Percentiles rank a stretch among this genome's conserved stretches.
Conservation (phyloP, 2,329 filamentous ascomycete species). For the Aspergillus japonicus region DNA sequence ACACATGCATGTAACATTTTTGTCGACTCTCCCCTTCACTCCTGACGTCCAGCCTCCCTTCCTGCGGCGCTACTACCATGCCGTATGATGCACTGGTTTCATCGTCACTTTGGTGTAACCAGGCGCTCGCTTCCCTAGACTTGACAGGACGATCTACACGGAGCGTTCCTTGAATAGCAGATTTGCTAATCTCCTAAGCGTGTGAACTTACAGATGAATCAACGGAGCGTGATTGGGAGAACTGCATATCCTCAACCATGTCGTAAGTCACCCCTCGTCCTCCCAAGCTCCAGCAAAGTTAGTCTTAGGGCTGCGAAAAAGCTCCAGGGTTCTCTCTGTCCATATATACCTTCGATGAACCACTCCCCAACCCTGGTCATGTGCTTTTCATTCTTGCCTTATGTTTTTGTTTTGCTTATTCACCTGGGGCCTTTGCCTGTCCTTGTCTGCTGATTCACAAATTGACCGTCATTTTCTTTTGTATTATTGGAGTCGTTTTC, state of each 20-base stretch:
- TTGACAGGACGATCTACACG: slow-evolving; percentile 30
- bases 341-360: slow-evolving; percentile 1
- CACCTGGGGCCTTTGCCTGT: neutral
- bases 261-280: slow-evolving; percentile 38
- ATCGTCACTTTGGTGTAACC: slow-evolving; percentile 39
- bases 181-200: slow-evolving; percentile 36
- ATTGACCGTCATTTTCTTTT: slow-evolving; percentile 1
- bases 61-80: slow-evolving; percentile 30
- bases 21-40: slow-evolving; percentile 15
- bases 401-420: slow-evolving; percentile 1
- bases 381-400: neutral
- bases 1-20: slow-evolving; percentile 23
- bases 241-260: slow-evolving; percentile 37
- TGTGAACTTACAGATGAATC: slow-evolving; percentile 43
- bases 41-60: slow-evolving; percentile 19
- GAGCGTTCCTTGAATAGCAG: slow-evolving; percentile 31
- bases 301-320: neutral
- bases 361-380: neutral
- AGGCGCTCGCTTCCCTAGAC: slow-evolving; percentile 28
- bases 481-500: neutral
- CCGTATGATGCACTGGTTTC: slow-evolving; percentile 39
- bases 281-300: slow-evolving; percentile 9
- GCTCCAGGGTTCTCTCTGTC: neutral
- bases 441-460: slow-evolving; percentile 1
- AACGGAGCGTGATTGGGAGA: slow-evolving; percentile 36